phyloP scores from a whole-genome alignment of 371 early-diverging fungal genomes.

The Blakeslea trispora region DNA sequence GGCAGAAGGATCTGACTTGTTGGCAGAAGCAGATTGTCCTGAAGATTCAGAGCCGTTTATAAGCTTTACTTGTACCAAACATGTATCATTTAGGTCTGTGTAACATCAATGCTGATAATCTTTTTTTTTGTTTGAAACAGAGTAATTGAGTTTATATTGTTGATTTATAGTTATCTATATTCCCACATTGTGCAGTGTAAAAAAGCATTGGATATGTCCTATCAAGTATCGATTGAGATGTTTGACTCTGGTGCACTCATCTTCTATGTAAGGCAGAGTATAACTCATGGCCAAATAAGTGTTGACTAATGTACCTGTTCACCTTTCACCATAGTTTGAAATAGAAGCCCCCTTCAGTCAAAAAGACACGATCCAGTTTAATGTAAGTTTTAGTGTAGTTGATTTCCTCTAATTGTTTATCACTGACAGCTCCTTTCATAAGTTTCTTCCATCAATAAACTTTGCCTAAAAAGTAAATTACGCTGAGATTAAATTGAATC shows the following conservation, averaged over 20 bases:
- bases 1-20: slow-evolving; percentile 22
- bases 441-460: slow-evolving; percentile 25
- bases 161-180: slow-evolving; percentile 33
- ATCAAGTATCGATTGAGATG: slow-evolving; percentile 39
- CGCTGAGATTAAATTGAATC: slow-evolving; percentile 22
- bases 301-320: too few species aligned
- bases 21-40: slow-evolving; percentile 32
- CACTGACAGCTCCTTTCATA: not conserved
- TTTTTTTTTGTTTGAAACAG: slow-evolving; percentile 1
- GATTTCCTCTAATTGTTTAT: not conserved
- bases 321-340: slow-evolving; percentile 20
- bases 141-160: slow-evolving; percentile 6
- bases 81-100: slow-evolving; percentile 33
- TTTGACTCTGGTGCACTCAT: slow-evolving; percentile 32
- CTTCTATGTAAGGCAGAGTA: slow-evolving; percentile 30
- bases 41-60: slow-evolving; percentile 39
- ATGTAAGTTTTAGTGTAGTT: slow-evolving; percentile 21
- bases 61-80: slow-evolving; percentile 27
- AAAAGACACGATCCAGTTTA: slow-evolving; percentile 27
- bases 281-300: not conserved
- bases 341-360: slow-evolving; percentile 18
- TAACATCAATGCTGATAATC: slow-evolving; percentile 22
- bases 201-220: slow-evolving; percentile 37
- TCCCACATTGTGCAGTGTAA: slow-evolving; percentile 33
- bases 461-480: slow-evolving; percentile 24